phyloP scores from a whole-genome alignment of 2,329 filamentous ascomycete species.

The Fusarium stilboides region DNA sequence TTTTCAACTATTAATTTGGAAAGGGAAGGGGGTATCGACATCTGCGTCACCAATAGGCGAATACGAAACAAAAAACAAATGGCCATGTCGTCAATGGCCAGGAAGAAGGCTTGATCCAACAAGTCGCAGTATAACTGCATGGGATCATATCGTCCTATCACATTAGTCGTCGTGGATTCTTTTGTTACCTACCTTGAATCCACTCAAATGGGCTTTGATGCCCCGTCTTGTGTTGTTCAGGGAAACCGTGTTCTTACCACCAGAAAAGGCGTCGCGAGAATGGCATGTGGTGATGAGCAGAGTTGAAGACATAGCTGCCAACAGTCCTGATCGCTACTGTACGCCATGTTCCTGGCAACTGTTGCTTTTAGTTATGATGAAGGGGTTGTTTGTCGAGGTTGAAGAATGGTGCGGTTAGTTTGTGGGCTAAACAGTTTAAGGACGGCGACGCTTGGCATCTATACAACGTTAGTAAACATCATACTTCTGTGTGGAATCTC shows the following conservation, averaged over 20 bases:
- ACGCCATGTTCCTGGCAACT: slow-evolving; percentile 23
- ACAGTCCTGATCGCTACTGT: slow-evolving; percentile 1
- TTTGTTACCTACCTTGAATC: slow-evolving; percentile 37
- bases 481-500: not conserved
- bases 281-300: slow-evolving; percentile 11
- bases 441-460: slow-evolving; percentile 69
- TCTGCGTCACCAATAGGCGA: slow-evolving; percentile 36
- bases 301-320: slow-evolving; percentile 3
- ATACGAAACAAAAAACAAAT: slow-evolving; percentile 28
- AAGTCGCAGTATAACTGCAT: slow-evolving; percentile 10
- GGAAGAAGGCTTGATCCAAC: slow-evolving; percentile 1
- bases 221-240: slow-evolving; percentile 16
- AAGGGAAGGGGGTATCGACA: slow-evolving; percentile 46
- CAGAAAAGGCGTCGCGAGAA: slow-evolving; percentile 27
- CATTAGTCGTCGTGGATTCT: slow-evolving; percentile 36
- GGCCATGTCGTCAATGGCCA: slow-evolving; percentile 15
- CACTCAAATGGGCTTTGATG: not conserved
- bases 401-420: slow-evolving; percentile 39
- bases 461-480: slow-evolving; percentile 51
- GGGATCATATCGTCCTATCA: slow-evolving; percentile 33
- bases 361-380: slow-evolving; percentile 26
- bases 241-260: slow-evolving; percentile 45
- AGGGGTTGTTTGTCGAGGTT: slow-evolving; percentile 16
- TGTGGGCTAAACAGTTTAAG: slow-evolving; percentile 41
- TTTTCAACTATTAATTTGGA: slow-evolving; percentile 32